These are phyloP conservation scores for Brassica balearica DNA, from an alignment of 441 rosid genomes.

Conservation along the genomic window DNA sequence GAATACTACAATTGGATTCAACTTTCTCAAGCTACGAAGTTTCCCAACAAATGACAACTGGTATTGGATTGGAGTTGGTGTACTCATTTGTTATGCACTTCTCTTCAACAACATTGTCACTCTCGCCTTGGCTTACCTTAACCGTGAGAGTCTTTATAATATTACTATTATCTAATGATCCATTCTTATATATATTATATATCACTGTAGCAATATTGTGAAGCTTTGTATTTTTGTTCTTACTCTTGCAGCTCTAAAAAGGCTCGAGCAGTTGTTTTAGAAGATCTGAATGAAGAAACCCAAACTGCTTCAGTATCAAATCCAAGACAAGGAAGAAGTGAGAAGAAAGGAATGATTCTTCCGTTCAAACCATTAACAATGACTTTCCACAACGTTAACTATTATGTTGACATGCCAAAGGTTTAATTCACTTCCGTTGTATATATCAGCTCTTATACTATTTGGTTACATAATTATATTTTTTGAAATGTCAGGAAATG, in stretches of 20 bases:
- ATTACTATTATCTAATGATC: not conserved
- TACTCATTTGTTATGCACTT: conserved; percentile 59
- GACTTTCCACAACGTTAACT: conserved; percentile 90
- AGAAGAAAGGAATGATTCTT: conserved; percentile 87
- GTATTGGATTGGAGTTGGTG: conserved; percentile 92
- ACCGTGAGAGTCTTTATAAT: conserved; percentile 63
- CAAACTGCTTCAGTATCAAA: conserved; percentile 7
- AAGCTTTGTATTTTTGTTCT: conserved; percentile 12
- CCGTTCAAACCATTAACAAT: conserved; percentile 91
- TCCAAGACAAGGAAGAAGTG: conserved; percentile 38
- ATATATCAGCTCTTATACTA: conserved; percentile 12
- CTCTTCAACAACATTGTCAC: conserved; percentile 79
- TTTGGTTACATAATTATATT: conserved; percentile 5
- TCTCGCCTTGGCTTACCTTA: conserved; percentile 72
- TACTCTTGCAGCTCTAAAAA: conserved; percentile 61
- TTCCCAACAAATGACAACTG: conserved; percentile 63
- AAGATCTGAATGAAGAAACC: conserved; percentile 51
- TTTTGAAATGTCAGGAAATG: conserved; percentile 66
- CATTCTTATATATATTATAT: not conserved
- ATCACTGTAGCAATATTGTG: conserved; percentile 12
- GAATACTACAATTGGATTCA: conserved; percentile 61
- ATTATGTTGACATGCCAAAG: conserved; percentile 93
- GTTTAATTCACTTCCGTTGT: conserved; percentile 43
- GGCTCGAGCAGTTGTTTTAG: conserved; percentile 54
- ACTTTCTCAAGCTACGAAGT: conserved; percentile 57